Base-by-base conservation (phyloP, 2,329 filamentous ascomycete species). In the Hypomyces rosellus region DNA sequence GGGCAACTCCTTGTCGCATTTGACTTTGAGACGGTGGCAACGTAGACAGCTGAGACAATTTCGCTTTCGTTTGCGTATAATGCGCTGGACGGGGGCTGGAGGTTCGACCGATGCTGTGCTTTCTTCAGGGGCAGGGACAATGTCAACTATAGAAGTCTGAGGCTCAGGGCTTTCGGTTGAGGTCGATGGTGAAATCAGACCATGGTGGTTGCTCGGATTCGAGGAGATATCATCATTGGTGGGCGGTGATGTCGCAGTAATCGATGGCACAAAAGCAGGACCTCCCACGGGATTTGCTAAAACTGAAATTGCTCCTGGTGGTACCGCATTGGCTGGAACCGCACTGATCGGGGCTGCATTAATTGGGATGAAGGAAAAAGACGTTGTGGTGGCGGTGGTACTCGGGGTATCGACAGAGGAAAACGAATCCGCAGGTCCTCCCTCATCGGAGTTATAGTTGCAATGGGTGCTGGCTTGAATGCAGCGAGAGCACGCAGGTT, bases 21-120 rank as follows among this genome's bases (percentile, higher is more conserved):
- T 69, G 42, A 69, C 65, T 46, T 69, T 69, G 51, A 68, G 64
- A 13, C 65, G 62, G 48, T 68, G 66, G 48, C 66, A 69, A 33
- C 66, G 61, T 25, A 65, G 49, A 25, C 66, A 69, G 52, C 65
- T 68, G 11, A 68, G 57, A 49, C 65, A 67, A 39, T 65, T 67
- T 34, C 66, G 61, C 54, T 68, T 69, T 36, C 66, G 65, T 52
- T 66, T 68, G 34, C 65, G 63, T 11, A 67, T 53, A 22, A 66
- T 54, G 13, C 64, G 62, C 43, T 58, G 55, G 14, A 45, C 45
- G n/a, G 49, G 46, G 11, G 40, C 18, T 3, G 45, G 38, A 8
- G 48, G 7, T 9, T n/a, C 45, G 3, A 18, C 13, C 11, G 49
- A 16, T 5, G 44, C 43, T 15, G 42, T 13, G 11, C 43, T 40